Base-by-base conservation (phyloP, 345 rosid species). In the Salix exigua region DNA sequence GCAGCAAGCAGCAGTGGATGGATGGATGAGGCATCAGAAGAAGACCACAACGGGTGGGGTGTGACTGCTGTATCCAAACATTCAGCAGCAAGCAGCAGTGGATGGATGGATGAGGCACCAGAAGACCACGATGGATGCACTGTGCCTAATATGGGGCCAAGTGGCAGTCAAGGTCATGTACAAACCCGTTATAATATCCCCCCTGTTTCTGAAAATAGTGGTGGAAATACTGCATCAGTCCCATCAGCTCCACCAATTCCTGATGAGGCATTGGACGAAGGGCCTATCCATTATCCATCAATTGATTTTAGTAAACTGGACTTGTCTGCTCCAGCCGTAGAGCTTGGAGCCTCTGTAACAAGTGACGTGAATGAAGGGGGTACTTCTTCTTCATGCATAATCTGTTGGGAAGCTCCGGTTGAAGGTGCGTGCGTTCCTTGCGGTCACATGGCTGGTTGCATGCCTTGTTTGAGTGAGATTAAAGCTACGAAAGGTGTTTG, bases 1-100 rank as follows among this genome's bases (percentile, higher is more conserved):
- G 74, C 16, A 68, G 80, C 75, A 77, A 77, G 76, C 81, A 75
- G 76, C 77, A 79, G 75, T 50, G 84, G 85, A 51, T 74, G 83
- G 85, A 62, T 50, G 50, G 78, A 72, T 74, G 78, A 84, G 73
- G 51, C 51, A 0, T 44, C 78, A 38, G 79, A 78, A 66, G 81
- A 74, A 48, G 86, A 78, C 40, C 62, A 82, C 78, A 82, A 76
- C 7, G 82, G 88, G 37, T 81, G 86, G 87, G 83, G 75, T 48
- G 61, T 78, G 50, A 62, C 81, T 72, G 75, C 44, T 61, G 74
- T 64, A 68, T 51, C 80, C 23, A 50, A 75, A 53, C 75, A 63
- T 64, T 70, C 84, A 63, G 75, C 12, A 69, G 80, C 75, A 77
- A 73, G 77, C 82, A 75, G 76, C 77, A 79, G 76, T 51, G 84